Evolutionary conservation across 805 yeast genomes (phyloP).

Genomic region (Zygosaccharomyces pseudorouxii): DNA sequence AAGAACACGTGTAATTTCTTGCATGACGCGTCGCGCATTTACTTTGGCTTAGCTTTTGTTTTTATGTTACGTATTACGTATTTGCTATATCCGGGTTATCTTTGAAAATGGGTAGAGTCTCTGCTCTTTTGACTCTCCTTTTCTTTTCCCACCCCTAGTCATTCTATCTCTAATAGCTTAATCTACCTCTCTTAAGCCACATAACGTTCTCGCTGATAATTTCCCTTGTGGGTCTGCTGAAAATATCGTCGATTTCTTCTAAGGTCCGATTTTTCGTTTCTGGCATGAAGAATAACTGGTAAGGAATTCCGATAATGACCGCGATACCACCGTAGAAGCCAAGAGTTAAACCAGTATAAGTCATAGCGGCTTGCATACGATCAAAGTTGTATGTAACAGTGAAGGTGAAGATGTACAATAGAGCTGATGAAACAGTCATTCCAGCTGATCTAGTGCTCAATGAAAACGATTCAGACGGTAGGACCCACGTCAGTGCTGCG

Average conservation of each 20-base stretch:
- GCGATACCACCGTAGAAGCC: conserved; percentile 60
- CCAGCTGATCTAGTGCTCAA: conserved; percentile 57
- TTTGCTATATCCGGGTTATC: too few species aligned
- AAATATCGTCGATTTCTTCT: conserved; percentile 55
- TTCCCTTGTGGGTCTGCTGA: conserved; percentile 38
- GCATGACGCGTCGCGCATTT: not conserved
- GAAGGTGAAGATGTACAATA: conserved; percentile 47
- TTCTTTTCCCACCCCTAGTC: not conserved
- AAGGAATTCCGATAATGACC: conserved; percentile 46
- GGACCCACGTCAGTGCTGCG: conserved; percentile 64
- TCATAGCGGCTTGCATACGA: conserved; percentile 51
- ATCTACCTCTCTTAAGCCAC: conserved; percentile 17
- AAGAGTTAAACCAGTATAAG: conserved; percentile 56
- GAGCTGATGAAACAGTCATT: conserved; percentile 55
- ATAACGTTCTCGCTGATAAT: conserved; percentile 33
- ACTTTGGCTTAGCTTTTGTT: not conserved
- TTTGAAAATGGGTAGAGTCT: not conserved
- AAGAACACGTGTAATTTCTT: not conserved
- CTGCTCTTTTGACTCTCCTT: not conserved
- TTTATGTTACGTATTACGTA: not conserved
- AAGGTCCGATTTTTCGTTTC: conserved; percentile 68
- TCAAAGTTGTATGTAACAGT: conserved; percentile 53
- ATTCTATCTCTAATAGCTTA: conserved; percentile 5
- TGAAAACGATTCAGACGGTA: conserved; percentile 62
- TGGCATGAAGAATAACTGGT: conserved; percentile 56